phyloP scores from a whole-genome alignment of 306 rosid species.

The Medicago lupulina region DNA sequence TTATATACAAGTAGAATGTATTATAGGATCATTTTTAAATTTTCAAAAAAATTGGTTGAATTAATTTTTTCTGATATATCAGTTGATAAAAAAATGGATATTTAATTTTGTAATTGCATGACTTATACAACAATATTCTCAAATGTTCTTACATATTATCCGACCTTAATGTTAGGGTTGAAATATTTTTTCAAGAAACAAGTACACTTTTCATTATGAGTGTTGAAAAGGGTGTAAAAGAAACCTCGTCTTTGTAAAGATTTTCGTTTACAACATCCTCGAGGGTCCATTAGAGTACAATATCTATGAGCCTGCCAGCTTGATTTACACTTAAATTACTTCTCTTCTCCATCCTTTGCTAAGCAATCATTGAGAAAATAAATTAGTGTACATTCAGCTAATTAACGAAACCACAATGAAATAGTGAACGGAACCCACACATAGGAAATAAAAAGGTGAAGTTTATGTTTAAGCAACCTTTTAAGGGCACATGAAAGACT shows the following conservation, averaged over 20 bases:
- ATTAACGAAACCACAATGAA: background rate
- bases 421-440: background rate
- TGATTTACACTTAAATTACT: background rate
- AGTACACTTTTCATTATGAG: background rate
- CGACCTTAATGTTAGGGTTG: too few relatives aligned
- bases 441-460: background rate
- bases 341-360: background rate
- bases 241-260: constrained; percentile 16
- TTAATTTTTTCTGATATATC: too few relatives aligned
- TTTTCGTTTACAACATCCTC: constrained; percentile 3
- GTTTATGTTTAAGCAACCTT: background rate
- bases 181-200: background rate
- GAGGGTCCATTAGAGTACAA: constrained; percentile 1
- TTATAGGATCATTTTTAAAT: too few relatives aligned
- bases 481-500: too few relatives aligned
- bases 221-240: background rate
- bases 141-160: too few relatives aligned
- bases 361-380: background rate
- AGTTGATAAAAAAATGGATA: too few relatives aligned
- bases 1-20: too few relatives aligned
- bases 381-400: background rate
- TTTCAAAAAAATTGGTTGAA: too few relatives aligned
- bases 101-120: too few relatives aligned
- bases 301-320: background rate
- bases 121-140: too few relatives aligned